phyloP scores from a whole-genome alignment of 129 eudicot species.

The Tagetes erecta region DNA sequence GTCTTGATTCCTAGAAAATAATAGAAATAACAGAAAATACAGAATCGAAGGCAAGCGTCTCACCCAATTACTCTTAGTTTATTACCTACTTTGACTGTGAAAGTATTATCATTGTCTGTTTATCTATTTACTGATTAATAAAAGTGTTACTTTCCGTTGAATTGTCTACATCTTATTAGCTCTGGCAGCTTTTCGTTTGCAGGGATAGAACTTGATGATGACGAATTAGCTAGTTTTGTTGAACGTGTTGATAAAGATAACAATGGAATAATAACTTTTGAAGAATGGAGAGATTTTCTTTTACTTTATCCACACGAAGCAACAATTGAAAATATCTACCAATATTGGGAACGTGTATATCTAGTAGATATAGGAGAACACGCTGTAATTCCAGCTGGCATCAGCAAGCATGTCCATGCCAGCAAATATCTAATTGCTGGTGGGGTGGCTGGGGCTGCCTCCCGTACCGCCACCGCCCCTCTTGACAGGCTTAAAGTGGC shows the following conservation, averaged over 20 bases:
- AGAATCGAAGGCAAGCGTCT: background rate
- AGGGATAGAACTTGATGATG: slow-evolving; percentile 92
- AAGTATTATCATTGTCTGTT: background rate
- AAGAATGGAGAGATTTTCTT: slow-evolving; percentile 97
- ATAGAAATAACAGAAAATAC: background rate
- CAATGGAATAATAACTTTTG: slow-evolving; percentile 91
- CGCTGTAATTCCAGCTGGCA: slow-evolving; percentile 87
- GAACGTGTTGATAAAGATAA: slow-evolving; percentile 95
- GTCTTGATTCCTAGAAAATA: background rate
- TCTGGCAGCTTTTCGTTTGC: slow-evolving; percentile 68
- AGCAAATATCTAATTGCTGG: slow-evolving; percentile 88
- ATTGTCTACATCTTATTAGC: slow-evolving; percentile 83
- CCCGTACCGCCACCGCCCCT: slow-evolving; percentile 96
- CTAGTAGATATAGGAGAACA: slow-evolving; percentile 97
- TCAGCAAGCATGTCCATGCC: slow-evolving; percentile 83
- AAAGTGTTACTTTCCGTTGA: slow-evolving; percentile 15
- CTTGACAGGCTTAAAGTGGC: slow-evolving; percentile 91
- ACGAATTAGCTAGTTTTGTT: slow-evolving; percentile 88
- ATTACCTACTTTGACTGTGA: background rate
- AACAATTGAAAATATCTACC: slow-evolving; percentile 85
- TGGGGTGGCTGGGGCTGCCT: slow-evolving; percentile 95
- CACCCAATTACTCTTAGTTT: background rate
- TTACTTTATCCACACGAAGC: slow-evolving; percentile 95
- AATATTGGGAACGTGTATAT: slow-evolving; percentile 88
- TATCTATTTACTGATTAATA: background rate